phyloP scores from a whole-genome alignment of 2,329 filamentous ascomycete genomes.

The Ascochyta lentis region DNA sequence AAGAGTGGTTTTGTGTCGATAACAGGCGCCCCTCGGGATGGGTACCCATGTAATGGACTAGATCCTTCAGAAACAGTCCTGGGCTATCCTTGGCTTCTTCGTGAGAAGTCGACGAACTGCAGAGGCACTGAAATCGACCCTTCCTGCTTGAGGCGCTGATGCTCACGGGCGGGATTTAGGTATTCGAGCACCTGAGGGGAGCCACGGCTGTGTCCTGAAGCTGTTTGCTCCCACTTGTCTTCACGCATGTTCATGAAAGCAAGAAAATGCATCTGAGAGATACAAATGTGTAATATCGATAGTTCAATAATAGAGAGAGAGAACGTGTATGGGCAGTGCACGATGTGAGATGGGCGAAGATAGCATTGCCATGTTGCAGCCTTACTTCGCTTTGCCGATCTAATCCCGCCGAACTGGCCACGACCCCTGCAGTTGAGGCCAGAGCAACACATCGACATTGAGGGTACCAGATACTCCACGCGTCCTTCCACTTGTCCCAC shows the following conservation, averaged over 20 bases:
- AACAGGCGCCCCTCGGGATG: conserved; percentile 18
- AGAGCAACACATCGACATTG: conserved; percentile 42
- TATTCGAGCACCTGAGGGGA: too few species aligned
- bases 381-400: conserved; percentile 19
- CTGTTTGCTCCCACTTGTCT: too few species aligned
- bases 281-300: too few species aligned
- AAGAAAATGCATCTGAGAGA: too few species aligned
- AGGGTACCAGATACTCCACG: conserved; percentile 29
- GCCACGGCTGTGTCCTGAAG: too few species aligned
- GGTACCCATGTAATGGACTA: conserved; percentile 15
- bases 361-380: not conserved
- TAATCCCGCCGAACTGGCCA: conserved; percentile 32
- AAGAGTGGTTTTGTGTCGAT: conserved; percentile 4
- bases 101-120: not conserved
- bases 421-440: conserved; percentile 43
- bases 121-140: too few species aligned
- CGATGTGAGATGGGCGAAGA: not conserved
- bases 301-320: too few species aligned
- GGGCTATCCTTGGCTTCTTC: not conserved
- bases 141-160: too few species aligned
- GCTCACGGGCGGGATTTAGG: too few species aligned
- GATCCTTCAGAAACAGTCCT: conserved; percentile 5
- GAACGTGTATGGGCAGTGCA: too few species aligned
- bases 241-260: too few species aligned
- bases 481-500: conserved; percentile 8